Evolutionary conservation across 1,139 yeast genomes (phyloP), one percentile per base, ranked within the genome.

Genomic region (Nakaseomyces nivariensis): DNA sequence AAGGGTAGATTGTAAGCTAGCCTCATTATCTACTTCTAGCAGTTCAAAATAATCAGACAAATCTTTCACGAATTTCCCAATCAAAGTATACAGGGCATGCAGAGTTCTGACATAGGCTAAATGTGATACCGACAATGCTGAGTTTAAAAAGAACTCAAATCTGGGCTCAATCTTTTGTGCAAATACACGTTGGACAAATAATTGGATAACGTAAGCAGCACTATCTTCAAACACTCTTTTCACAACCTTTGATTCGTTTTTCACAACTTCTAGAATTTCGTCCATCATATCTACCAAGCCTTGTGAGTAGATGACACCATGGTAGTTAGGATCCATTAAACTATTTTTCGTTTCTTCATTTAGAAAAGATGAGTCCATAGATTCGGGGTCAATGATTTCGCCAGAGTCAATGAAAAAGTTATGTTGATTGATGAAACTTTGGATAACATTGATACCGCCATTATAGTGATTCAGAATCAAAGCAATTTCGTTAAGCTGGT

Each of bases 391-490:
- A 46, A 62, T 64, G 38, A 72, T 61, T 43, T 72, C 72, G 2
- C 32, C 33, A 40, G 76, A 77, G 50, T 78, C 77, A 49, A 77
- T 69, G 62, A 86, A 82, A 53, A 85, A 78, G 52, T 82, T 86
- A 63, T 85, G 89, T 62, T 85, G 89, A 61, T 81, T 82, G 43
- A 89, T 88, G 68, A 87, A 90, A 48, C 85, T 79, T 62, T 84
- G 89, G 11, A 88, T 84, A 10, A 89, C 94, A 52, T 83, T 82
- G 4, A 80, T 75, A 8, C 97, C 97, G 9, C 90, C 94, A 61
- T 92, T 90, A 68, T 82, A 90, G 52, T 82, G 87, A 49, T 82
- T 77, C 49, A 90, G 71, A n/a, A 89, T 78, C 48, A 78, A 79
- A 0, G 97, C 89, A 37, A 87, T 79, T 52, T 83, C 89, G 57